phyloP scores from a whole-genome alignment of 768 basidiomycete genomes.

The Rickenella mellea region DNA sequence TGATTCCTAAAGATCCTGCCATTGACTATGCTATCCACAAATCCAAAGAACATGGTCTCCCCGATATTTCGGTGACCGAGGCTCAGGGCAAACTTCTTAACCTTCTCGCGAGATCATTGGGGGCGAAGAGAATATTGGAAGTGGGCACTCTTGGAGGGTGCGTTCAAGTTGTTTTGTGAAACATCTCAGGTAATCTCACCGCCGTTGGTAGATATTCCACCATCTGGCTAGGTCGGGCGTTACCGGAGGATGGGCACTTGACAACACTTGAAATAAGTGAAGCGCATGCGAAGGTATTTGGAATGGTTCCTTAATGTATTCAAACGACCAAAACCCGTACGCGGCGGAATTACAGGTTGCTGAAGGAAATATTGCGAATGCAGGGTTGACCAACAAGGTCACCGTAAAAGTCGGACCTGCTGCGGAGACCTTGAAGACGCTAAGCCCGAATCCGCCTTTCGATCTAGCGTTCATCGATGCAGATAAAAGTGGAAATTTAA shows the following conservation, averaged over 20 bases:
- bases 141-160: constrained; percentile 63
- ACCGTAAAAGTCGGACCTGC: constrained; percentile 44
- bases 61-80: constrained; percentile 39
- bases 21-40: constrained; percentile 33
- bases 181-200: neutral
- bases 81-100: constrained; percentile 51
- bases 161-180: neutral
- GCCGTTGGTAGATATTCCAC: constrained; percentile 21
- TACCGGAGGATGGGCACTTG: constrained; percentile 42
- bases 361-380: constrained; percentile 42
- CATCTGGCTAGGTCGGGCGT: constrained; percentile 23
- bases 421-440: constrained; percentile 34
- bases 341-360: no score
- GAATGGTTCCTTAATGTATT: neutral
- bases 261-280: constrained; percentile 38
- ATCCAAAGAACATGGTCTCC: constrained; percentile 33
- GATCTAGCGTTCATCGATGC: constrained; percentile 70
- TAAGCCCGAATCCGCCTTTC: constrained; percentile 41
- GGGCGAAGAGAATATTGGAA: constrained; percentile 50
- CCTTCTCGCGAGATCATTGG: constrained; percentile 38
- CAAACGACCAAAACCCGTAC: constrained; percentile 2
- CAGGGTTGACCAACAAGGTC: constrained; percentile 41
- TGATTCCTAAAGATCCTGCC: constrained; percentile 31
- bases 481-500: constrained; percentile 46
- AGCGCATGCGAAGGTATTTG: constrained; percentile 34